Conservation (phyloP, 352 stramenopile genomes). For the Globisporangium paddicum region DNA sequence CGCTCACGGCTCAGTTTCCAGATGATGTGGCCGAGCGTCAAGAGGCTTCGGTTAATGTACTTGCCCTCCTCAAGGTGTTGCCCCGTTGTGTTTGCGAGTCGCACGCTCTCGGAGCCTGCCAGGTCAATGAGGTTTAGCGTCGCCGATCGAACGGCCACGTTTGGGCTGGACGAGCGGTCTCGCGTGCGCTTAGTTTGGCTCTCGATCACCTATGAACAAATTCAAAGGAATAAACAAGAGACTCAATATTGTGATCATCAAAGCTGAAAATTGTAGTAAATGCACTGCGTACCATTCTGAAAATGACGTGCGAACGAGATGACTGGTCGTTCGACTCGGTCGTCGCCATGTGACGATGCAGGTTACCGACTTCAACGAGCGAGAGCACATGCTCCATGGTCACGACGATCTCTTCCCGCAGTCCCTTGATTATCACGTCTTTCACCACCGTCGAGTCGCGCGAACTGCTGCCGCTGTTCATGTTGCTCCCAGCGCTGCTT, state of each 20-base stretch:
- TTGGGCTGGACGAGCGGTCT: constrained; percentile 12
- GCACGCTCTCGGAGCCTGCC: constrained; percentile 84
- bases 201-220: constrained; percentile 51
- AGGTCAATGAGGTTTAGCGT: constrained; percentile 91
- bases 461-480: constrained; percentile 13
- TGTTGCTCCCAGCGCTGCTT: not conserved
- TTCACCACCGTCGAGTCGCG: constrained; percentile 37
- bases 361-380: constrained; percentile 76
- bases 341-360: constrained; percentile 70
- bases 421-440: constrained; percentile 83
- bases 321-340: constrained; percentile 79
- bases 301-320: constrained; percentile 72
- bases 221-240: constrained; percentile 37
- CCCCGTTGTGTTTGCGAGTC: constrained; percentile 71
- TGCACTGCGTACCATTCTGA: constrained; percentile 45
- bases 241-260: constrained; percentile 12
- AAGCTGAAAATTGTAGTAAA: not conserved
- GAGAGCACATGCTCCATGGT: constrained; percentile 80
- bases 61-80: constrained; percentile 80
- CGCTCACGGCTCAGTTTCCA: constrained; percentile 86
- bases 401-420: constrained; percentile 77
- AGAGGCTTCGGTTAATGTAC: constrained; percentile 89
- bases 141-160: constrained; percentile 48
- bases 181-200: constrained; percentile 51
- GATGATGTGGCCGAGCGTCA: constrained; percentile 93